phyloP scores from a whole-genome alignment of 176 grass and related monocot species.

The Pontederia crassipes region DNA sequence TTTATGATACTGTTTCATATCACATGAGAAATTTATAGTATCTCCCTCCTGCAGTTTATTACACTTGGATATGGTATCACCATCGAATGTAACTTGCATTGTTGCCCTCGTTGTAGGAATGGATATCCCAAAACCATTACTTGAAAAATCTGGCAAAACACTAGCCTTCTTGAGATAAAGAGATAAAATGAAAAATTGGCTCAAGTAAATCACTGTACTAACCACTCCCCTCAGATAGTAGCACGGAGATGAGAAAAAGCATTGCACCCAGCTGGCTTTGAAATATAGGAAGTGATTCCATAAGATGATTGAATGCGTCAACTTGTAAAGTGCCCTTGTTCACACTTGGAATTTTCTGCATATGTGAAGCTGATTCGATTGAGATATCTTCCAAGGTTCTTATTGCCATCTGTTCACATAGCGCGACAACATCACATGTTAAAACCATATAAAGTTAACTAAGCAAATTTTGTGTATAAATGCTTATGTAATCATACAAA shows the following conservation, averaged over 20 bases:
- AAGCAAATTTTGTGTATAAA: not conserved
- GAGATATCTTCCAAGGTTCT: conserved; percentile 69
- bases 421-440: not conserved
- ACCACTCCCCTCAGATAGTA: conserved; percentile 97
- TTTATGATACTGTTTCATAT: no score
- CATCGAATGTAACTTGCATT: no score
- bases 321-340: conserved; percentile 48
- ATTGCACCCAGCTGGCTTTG: conserved; percentile 81
- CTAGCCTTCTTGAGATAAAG: not conserved
- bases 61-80: no score
- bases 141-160: no score
- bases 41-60: no score
- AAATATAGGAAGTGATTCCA: conserved; percentile 62
- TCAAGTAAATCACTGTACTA: conserved; percentile 13
- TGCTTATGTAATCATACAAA: no score
- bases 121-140: no score
- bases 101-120: no score
- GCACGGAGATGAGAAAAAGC: conserved; percentile 84
- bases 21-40: no score
- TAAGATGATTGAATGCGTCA: conserved; percentile 59
- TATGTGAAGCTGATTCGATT: conserved; percentile 79
- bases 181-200: not conserved
- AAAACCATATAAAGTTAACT: not conserved
- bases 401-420: conserved; percentile 31
- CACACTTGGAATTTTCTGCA: conserved; percentile 75